phyloP scores from a whole-genome alignment of 495 filamentous ascomycete genomes.

The Neurospora hispaniola region DNA sequence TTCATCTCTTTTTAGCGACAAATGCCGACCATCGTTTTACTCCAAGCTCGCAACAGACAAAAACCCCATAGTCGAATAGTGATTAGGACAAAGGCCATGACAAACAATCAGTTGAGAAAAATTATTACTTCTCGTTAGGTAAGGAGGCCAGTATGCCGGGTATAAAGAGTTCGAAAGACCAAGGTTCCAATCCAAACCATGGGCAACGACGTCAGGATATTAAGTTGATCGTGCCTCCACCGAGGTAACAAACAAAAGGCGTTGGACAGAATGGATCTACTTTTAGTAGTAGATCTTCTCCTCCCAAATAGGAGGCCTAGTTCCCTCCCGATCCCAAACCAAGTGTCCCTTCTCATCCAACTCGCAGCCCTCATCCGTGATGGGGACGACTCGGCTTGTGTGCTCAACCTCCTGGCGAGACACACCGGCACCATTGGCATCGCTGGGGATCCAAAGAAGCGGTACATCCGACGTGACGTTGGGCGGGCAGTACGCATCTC shows the following conservation, averaged over 20 bases:
- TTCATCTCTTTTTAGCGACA: neutral
- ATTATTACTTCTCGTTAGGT: neutral
- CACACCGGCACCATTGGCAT: conserved; percentile 52
- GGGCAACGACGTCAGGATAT: neutral
- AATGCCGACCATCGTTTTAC: neutral
- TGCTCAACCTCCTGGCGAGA: conserved; percentile 67
- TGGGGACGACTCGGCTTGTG: conserved; percentile 59
- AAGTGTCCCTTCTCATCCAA: conserved; percentile 74
- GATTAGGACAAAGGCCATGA: neutral
- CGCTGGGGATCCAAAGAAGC: conserved; percentile 75
- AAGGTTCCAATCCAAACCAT: neutral
- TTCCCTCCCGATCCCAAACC: conserved; percentile 61
- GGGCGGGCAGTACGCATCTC: conserved; percentile 70
- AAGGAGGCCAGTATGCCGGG: neutral
- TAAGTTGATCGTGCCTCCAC: neutral
- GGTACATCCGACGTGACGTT: conserved; percentile 52
- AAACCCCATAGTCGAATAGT: neutral
- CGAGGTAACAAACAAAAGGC: conserved; percentile 2
- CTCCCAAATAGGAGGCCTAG: conserved; percentile 68
- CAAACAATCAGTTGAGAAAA: neutral
- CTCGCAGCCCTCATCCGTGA: conserved; percentile 73
- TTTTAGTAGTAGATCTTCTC: conserved; percentile 51
- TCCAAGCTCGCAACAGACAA: neutral
- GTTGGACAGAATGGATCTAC: neutral
- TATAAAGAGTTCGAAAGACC: neutral